Percentiles rank a stretch among this genome's conserved stretches.
These are phyloP conservation scores for Mucor circinelloides DNA, from an alignment of 371 early-diverging fungal genomes.

Conservation along the genomic window DNA sequence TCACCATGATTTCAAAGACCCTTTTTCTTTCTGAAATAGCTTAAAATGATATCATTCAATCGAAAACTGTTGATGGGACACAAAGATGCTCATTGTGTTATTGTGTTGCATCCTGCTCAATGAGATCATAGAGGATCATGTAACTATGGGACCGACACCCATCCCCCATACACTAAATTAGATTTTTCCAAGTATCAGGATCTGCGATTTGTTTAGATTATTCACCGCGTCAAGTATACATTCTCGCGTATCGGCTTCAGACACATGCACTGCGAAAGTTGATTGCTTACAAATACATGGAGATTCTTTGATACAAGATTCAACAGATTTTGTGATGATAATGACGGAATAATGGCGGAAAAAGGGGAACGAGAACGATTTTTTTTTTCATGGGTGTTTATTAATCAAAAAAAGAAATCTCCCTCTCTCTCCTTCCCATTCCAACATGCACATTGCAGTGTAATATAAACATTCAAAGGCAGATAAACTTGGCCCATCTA, in stretches of 20 bases:
- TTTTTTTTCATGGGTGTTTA: conserved; percentile 1
- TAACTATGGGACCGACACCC: background rate
- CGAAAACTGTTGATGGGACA: background rate
- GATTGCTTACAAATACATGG: background rate
- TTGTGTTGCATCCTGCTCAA: background rate
- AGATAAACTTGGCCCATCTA: background rate
- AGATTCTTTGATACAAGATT: background rate
- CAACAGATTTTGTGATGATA: background rate
- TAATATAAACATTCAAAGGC: background rate
- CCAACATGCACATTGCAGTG: background rate
- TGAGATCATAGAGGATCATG: background rate
- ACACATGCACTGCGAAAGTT: background rate
- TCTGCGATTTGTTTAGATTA: background rate
- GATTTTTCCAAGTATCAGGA: background rate
- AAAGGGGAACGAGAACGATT: background rate
- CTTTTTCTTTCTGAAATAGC: background rate
- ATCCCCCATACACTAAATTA: background rate
- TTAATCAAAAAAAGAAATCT: background rate
- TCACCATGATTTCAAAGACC: background rate
- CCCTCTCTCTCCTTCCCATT: background rate
- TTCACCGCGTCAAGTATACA: background rate
- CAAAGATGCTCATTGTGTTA: background rate
- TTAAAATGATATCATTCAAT: background rate
- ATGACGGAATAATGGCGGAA: background rate
- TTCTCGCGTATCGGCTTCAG: background rate